Base-by-base conservation (phyloP, 2,329 filamentous ascomycete genomes). In the Lasiodiplodia citricola region DNA sequence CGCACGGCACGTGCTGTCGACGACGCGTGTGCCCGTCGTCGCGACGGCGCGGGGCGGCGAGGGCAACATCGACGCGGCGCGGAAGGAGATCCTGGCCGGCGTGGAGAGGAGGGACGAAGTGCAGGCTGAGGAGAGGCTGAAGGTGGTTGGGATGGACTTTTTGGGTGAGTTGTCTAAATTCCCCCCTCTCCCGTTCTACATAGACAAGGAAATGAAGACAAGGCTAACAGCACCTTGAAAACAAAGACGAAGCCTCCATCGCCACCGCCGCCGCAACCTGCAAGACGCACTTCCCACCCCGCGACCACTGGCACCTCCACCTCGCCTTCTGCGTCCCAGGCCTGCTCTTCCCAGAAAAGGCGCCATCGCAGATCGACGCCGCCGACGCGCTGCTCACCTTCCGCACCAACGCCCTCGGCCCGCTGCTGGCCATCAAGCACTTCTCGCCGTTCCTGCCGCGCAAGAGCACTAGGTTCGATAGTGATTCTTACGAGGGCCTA, bases 351-450 rank as follows among this genome's bases (percentile, higher is more conserved):
- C 88, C 92, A 0, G 93, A 96, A 76, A 93, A 91, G 77, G 87
- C 88, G 1, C 91, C 90, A 0, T 73, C 80, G 0, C 89, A 92
- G 73, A 86, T 96, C 68, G 82, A 90, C 69, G 85, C 87, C 69
- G 83, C 82, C 23, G 77, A 83, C 44, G 88, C 91, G 21, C 81
- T 92, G n/a, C 81, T 88, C 56, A 93, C 88, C n/a, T 90, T 93
- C 78, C 84, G 85, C 65, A 87, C 92, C 69, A 96, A 96, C 77
- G 85, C 89, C 0, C 82, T 96, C 2, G 92, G 92, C 0, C 91
- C 92, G 0, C 83, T 96, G 75, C 82, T 96, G 66, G 84, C 95
- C 68, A 87, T 92, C 75, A 96, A 96, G 79, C 88, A 93, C 78
- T 92, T 96, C 73, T 83, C 84, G 0, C 81, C 82, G 0, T 90